A percentile compares a stretch with the other conserved stretches of the same genome.
phyloP scores from a whole-genome alignment of 2,329 filamentous ascomycete genomes.

The Xylariales sp. region DNA sequence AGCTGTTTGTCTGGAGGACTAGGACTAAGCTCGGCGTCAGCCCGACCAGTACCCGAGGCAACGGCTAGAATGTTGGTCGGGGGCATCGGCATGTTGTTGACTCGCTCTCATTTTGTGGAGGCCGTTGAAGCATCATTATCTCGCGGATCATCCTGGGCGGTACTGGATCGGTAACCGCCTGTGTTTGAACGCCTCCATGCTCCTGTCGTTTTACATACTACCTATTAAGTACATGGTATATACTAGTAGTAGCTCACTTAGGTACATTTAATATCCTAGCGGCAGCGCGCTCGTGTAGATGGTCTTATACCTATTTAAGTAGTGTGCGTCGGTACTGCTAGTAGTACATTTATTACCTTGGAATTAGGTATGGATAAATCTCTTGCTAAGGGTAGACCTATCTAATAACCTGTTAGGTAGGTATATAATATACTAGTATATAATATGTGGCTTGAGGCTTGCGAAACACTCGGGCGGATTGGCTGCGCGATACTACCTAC shows the following conservation, averaged over 20 bases:
- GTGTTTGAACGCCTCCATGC: slow-evolving; percentile 15
- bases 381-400: no score
- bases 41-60: background rate
- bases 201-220: slow-evolving; percentile 27
- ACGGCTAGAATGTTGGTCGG: slow-evolving; percentile 8
- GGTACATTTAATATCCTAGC: slow-evolving; percentile 11
- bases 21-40: slow-evolving; percentile 17
- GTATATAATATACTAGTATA: no score
- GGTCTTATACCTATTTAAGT: no score
- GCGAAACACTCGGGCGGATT: background rate
- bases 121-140: slow-evolving; percentile 25
- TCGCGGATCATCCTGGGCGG: slow-evolving; percentile 26
- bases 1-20: background rate
- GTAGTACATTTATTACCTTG: no score
- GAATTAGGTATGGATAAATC: no score
- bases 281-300: background rate
- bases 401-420: no score
- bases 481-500: slow-evolving; percentile 5
- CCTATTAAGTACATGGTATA: slow-evolving; percentile 3
- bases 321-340: no score
- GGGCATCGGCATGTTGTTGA: slow-evolving; percentile 16
- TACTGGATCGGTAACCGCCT: no score
- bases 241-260: no score
- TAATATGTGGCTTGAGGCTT: background rate
- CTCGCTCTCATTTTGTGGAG: slow-evolving; percentile 23